phyloP scores from a whole-genome alignment of 345 rosid species.

The Brassica rapa region DNA sequence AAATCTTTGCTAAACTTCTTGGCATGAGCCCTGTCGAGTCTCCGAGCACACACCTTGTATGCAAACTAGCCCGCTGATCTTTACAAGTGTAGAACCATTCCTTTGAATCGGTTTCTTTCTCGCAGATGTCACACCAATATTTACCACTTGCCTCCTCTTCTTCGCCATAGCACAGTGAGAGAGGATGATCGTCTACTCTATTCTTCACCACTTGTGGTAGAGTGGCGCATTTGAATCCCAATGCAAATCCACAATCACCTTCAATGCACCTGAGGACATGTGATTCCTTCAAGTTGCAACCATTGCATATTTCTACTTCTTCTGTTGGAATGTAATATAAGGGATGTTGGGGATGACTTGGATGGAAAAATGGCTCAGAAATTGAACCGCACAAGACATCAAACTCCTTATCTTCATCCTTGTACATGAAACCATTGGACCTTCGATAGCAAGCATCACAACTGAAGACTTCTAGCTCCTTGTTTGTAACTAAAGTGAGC shows the following conservation, averaged over 20 bases:
- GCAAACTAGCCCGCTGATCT: background rate
- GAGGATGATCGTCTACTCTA: background rate
- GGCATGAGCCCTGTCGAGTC: background rate
- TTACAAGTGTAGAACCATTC: background rate
- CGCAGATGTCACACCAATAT: background rate
- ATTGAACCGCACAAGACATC: background rate
- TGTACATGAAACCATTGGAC: background rate
- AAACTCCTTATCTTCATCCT: background rate
- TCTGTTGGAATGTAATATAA: background rate
- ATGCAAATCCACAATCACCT: background rate
- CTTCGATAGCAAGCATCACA: background rate
- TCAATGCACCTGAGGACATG: background rate
- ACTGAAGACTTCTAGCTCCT: background rate
- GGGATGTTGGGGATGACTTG: background rate
- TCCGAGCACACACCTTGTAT: background rate
- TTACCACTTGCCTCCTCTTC: background rate
- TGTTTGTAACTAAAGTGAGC: background rate
- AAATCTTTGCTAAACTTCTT: background rate
- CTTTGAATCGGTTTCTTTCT: background rate
- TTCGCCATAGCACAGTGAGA: background rate
- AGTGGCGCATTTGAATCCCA: background rate
- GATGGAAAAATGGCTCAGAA: conserved; percentile 4
- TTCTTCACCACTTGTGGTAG: background rate
- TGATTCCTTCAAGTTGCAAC: background rate
- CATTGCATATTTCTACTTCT: background rate